Conservation (phyloP, 75 land plant species). For the Cryptomeria japonica region DNA sequence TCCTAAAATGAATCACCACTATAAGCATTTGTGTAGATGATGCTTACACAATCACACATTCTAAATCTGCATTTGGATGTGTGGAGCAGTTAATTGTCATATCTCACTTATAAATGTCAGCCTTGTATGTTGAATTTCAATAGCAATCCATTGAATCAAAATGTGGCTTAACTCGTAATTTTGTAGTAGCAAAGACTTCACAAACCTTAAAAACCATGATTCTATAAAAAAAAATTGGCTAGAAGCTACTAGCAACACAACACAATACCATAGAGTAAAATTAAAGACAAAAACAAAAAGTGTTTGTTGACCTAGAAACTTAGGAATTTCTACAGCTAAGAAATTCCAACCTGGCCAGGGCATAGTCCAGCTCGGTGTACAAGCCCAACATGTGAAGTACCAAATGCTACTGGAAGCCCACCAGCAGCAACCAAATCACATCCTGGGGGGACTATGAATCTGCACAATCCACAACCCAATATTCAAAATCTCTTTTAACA, state of each 20-base stretch:
- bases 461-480: slow-evolving; percentile 16
- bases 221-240: not conserved
- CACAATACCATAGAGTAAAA: not conserved
- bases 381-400: slow-evolving; percentile 93
- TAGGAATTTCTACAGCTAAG: not conserved
- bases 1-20: no score
- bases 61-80: no score
- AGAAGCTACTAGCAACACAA: not conserved
- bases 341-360: slow-evolving; percentile 63
- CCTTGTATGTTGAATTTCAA: no score
- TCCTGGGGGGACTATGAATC: slow-evolving; percentile 80
- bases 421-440: slow-evolving; percentile 86
- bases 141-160: no score
- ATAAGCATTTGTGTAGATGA: no score
- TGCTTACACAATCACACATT: no score
- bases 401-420: slow-evolving; percentile 92
- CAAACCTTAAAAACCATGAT: no score
- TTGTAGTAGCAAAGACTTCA: no score
- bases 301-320: not conserved
- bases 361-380: slow-evolving; percentile 82
- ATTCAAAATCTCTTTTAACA: slow-evolving; percentile 6
- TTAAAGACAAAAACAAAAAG: not conserved
- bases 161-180: no score
- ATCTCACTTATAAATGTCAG: no score
- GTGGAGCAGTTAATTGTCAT: no score